Conservation (phyloP, 768 basidiomycete species). For the Tulasnella sp. region DNA sequence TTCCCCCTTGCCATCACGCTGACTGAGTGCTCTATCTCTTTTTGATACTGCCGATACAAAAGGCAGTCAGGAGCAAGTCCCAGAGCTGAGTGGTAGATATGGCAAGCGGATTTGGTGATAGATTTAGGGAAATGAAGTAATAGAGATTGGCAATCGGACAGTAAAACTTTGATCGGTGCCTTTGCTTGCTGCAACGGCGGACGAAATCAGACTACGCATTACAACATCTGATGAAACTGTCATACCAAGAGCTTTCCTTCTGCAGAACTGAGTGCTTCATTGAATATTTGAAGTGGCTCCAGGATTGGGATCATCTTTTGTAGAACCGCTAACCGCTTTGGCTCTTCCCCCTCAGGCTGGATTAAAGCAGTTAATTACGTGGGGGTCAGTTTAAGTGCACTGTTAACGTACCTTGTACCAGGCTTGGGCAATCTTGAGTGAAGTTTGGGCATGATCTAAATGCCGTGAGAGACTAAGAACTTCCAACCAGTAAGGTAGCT, state of each 20-base stretch:
- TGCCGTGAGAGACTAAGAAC: not conserved
- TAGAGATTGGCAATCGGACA: not conserved
- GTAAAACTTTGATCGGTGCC: not conserved
- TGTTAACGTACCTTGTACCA: not conserved
- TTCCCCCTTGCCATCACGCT: no score
- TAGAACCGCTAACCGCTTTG: no score
- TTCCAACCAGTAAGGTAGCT: constrained; percentile 5
- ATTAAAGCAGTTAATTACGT: not conserved
- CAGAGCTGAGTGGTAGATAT: constrained; percentile 5
- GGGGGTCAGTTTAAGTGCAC: not conserved
- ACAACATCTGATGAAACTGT: no score
- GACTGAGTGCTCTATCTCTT: no score
- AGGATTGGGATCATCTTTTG: no score
- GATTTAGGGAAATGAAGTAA: not conserved
- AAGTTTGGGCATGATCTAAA: not conserved
- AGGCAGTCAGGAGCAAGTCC: constrained; percentile 1
- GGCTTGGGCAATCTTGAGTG: not conserved
- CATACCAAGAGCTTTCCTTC: no score
- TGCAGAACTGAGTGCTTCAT: no score
- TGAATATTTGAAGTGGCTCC: no score
- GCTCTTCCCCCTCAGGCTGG: no score
- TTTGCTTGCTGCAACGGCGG: not conserved
- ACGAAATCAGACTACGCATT: no score
- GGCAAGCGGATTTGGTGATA: not conserved
- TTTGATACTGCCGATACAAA: no score